Conservation (phyloP, 2,329 filamentous ascomycete species). For the Neoarthrinium moseri region DNA sequence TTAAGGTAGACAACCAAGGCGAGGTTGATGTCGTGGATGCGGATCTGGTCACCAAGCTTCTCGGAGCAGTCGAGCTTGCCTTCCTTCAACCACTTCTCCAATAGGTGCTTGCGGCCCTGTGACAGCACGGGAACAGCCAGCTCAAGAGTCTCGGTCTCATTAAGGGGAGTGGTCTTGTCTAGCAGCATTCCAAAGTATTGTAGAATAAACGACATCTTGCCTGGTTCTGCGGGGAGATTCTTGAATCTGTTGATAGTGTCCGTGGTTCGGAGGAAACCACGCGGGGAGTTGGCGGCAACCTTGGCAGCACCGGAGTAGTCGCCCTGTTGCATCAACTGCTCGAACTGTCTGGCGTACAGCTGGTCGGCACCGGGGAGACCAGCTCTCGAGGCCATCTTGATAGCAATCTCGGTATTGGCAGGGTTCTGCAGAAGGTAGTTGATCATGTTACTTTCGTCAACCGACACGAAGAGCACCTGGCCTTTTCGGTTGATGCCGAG, state of each 20-base stretch:
- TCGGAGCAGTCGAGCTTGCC: constrained; percentile 96
- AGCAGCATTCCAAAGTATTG: constrained; percentile 98
- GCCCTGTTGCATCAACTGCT: constrained; percentile 76
- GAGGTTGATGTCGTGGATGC: constrained; percentile 83
- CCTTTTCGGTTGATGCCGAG: constrained; percentile 97
- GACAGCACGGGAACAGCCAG: constrained; percentile 87
- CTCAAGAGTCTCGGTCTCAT: constrained; percentile 91
- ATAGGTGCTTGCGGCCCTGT: constrained; percentile 90
- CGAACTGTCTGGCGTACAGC: constrained; percentile 89
- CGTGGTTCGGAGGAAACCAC: constrained; percentile 89
- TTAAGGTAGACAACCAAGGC: constrained; percentile 88
- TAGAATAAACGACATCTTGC: constrained; percentile 89
- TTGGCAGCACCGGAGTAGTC: constrained; percentile 89
- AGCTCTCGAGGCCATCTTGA: constrained; percentile 93
- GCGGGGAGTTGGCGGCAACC: constrained; percentile 92
- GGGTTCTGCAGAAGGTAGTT: constrained; percentile 96
- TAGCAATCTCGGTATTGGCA: constrained; percentile 87
- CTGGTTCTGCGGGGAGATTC: constrained; percentile 73
- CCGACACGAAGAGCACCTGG: constrained; percentile 89
- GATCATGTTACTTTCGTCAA: constrained; percentile 89
- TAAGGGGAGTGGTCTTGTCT: constrained; percentile 83
- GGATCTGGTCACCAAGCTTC: constrained; percentile 91
- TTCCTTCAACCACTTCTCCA: constrained; percentile 98
- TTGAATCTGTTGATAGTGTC: constrained; percentile 97
- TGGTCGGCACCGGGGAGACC: constrained; percentile 92